These are phyloP conservation scores for Floccularia luteovirens DNA, from an alignment of 768 basidiomycete genomes.

Conservation along the genomic window DNA sequence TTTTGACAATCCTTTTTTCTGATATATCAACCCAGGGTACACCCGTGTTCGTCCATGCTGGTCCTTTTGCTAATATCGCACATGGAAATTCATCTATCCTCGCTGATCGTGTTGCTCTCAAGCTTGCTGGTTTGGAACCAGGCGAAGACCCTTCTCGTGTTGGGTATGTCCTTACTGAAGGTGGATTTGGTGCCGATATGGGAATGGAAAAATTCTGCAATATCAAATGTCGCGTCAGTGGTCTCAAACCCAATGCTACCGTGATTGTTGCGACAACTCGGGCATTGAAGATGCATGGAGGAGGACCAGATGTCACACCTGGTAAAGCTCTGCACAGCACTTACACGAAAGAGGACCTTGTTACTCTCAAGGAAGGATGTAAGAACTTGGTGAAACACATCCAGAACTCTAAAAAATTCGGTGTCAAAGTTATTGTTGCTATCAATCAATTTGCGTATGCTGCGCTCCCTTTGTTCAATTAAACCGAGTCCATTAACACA, in stretches of 20 bases:
- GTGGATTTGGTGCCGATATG: constrained; percentile 98
- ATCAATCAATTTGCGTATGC: constrained; percentile 93
- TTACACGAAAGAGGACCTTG: constrained; percentile 90
- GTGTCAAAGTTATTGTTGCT: constrained; percentile 91
- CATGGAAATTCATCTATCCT: constrained; percentile 98
- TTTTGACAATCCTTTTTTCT: neutral
- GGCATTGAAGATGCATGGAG: constrained; percentile 99
- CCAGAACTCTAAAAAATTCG: constrained; percentile 91
- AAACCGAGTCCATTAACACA: constrained; percentile 3
- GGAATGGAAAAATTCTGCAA: constrained; percentile 99
- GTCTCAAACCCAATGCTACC: constrained; percentile 87
- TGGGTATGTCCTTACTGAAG: constrained; percentile 96
- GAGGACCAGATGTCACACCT: constrained; percentile 93
- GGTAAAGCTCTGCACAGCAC: constrained; percentile 91
- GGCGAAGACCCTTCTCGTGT: constrained; percentile 76
- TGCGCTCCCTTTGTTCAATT: neutral
- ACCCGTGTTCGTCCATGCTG: constrained; percentile 97
- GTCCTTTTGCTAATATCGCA: constrained; percentile 98
- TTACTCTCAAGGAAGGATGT: constrained; percentile 84
- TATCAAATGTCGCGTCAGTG: constrained; percentile 95
- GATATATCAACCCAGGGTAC: constrained; percentile 55
- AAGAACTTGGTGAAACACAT: constrained; percentile 93
- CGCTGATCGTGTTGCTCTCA: constrained; percentile 94
- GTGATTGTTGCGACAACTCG: constrained; percentile 97
- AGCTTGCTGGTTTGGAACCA: constrained; percentile 91